A percentile compares a stretch with the other conserved stretches of the same genome.
Conservation (phyloP, 164 flowering plant species). For the Annona squamosa region DNA sequence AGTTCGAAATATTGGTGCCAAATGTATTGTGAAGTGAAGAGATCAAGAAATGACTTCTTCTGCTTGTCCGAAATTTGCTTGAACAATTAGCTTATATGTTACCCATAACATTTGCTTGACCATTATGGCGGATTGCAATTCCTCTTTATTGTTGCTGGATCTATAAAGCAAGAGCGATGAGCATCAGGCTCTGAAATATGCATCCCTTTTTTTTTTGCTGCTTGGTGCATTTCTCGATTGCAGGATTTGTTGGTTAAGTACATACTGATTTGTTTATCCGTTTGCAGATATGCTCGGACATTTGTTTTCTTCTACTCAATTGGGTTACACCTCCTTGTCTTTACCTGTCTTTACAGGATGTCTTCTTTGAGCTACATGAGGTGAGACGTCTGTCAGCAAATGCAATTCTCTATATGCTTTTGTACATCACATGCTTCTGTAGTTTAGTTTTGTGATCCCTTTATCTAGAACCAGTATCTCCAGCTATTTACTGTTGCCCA, state of each 20-base stretch:
- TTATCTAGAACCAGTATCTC: not conserved
- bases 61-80: too few species aligned
- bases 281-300: constrained; percentile 78
- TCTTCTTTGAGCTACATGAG: constrained; percentile 81
- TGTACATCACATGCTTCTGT: not conserved
- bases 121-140: too few species aligned
- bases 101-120: too few species aligned
- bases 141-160: too few species aligned
- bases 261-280: not conserved
- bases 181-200: not conserved
- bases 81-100: too few species aligned
- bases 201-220: not conserved
- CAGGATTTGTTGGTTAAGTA: too few species aligned
- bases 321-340: constrained; percentile 85
- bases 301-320: constrained; percentile 93
- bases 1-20: too few species aligned
- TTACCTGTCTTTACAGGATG: constrained; percentile 90
- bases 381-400: constrained; percentile 26
- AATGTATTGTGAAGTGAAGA: too few species aligned
- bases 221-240: not conserved
- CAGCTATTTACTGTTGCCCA: not conserved
- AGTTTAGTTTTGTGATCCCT: not conserved
- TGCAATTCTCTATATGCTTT: not conserved
- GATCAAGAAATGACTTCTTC: too few species aligned
- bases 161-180: too few species aligned